These are phyloP conservation scores for Datura wrightii DNA, from an alignment of 257 asterid genomes.

Conservation along the genomic window DNA sequence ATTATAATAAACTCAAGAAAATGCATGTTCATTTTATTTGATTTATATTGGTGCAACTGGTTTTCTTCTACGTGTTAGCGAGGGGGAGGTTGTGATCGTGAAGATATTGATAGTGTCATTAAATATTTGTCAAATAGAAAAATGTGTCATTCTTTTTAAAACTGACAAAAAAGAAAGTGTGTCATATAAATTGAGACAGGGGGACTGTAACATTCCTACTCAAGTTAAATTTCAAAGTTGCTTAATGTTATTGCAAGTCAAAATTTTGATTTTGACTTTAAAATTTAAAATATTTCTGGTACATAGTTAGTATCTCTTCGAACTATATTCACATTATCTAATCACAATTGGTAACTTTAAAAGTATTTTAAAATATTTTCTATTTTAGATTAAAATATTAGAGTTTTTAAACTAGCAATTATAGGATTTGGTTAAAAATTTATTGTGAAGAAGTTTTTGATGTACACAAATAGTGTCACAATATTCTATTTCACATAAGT, in stretches of 20 bases:
- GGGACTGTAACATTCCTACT: no score
- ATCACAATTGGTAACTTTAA: not conserved
- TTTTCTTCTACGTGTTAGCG: no score
- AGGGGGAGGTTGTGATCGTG: no score
- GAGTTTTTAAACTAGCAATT: not conserved
- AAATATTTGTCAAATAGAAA: no score
- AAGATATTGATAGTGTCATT: no score
- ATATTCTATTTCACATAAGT: not conserved
- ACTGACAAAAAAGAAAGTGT: no score
- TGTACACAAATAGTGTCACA: not conserved
- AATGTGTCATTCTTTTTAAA: no score
- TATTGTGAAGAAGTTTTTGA: not conserved
- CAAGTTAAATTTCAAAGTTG: not conserved
- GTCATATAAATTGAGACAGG: no score
- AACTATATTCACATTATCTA: not conserved
- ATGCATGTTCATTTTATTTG: no score
- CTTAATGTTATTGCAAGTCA: no score
- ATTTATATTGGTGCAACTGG: no score
- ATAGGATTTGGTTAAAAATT: not conserved
- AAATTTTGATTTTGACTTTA: not conserved
- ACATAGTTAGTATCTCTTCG: not conserved
- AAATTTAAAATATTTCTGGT: not conserved
- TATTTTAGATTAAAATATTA: not conserved
- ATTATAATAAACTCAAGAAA: no score
- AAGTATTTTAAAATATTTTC: not conserved